phyloP scores from a whole-genome alignment of 768 basidiomycete species.

The Rhodosporidiobolus odoratus region DNA sequence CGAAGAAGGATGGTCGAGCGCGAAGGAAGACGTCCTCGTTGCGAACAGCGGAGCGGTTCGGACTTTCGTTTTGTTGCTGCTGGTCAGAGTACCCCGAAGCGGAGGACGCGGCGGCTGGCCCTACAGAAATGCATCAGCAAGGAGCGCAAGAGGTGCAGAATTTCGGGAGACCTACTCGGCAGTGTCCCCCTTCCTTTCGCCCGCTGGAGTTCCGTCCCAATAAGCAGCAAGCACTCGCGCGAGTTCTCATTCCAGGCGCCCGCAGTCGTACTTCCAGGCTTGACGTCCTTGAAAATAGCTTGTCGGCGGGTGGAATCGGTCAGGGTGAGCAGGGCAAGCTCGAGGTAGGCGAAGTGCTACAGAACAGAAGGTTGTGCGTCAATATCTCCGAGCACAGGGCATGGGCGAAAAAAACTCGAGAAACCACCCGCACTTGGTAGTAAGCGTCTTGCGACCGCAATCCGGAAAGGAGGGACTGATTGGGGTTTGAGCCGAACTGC shows the following conservation, averaged over 20 bases:
- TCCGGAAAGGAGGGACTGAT: conserved; percentile 32
- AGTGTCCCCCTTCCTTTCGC: conserved; percentile 23
- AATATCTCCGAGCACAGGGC: not conserved
- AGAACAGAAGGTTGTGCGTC: not conserved
- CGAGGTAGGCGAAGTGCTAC: conserved; percentile 37
- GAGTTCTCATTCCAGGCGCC: conserved; percentile 35
- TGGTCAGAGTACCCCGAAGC: not conserved
- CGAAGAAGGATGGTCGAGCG: conserved; percentile 24
- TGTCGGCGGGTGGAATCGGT: conserved; percentile 17
- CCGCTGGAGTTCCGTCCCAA: conserved; percentile 36
- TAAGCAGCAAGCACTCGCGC: conserved; percentile 30
- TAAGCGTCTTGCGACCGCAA: conserved; percentile 24
- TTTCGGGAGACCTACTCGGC: conserved; percentile 5
- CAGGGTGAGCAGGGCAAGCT: conserved; percentile 28
- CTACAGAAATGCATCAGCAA: not conserved
- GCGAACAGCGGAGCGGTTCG: conserved; percentile 8
- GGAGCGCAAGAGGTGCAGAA: not conserved
- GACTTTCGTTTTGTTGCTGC: not conserved
- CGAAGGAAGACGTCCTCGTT: conserved; percentile 28
- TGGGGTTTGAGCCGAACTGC: conserved; percentile 27
- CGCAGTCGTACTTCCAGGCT: not conserved
- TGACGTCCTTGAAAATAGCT: conserved; percentile 38
- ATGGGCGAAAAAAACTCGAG: not conserved
- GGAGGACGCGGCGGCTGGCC: not conserved
- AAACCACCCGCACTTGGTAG: conserved; percentile 31